phyloP scores from a whole-genome alignment of 139 green algal species.

The Picochlorum sp. region DNA sequence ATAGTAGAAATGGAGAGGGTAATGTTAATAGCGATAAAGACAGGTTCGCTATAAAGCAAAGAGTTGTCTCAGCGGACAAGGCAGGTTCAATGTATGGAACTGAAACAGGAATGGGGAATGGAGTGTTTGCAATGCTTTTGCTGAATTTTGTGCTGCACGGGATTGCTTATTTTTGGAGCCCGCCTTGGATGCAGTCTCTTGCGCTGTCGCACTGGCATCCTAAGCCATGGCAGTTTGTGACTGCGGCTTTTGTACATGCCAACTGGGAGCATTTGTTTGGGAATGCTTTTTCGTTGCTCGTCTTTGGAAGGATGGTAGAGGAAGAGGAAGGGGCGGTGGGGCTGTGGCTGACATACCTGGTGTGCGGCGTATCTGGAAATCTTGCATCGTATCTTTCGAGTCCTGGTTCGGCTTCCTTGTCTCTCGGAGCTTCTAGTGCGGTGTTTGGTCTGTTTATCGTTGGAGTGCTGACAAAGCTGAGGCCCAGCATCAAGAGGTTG shows the following conservation, averaged over 20 bases:
- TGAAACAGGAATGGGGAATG: slow-evolving; percentile 19
- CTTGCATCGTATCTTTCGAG: slow-evolving; percentile 19
- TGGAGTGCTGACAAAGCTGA: slow-evolving; percentile 38
- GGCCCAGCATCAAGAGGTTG: slow-evolving; percentile 28
- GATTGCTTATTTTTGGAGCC: slow-evolving; percentile 5
- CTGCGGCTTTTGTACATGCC: slow-evolving; percentile 31
- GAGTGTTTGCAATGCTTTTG: slow-evolving; percentile 13
- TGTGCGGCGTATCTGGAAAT: slow-evolving; percentile 25
- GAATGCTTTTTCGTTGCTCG: slow-evolving; percentile 37
- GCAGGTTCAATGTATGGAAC: too few relatives aligned
- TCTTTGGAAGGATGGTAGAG: slow-evolving; percentile 41
- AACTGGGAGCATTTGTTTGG: slow-evolving; percentile 31
- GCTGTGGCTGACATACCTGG: slow-evolving; percentile 29
- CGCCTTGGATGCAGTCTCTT: slow-evolving; percentile 5
- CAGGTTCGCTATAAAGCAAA: too few relatives aligned
- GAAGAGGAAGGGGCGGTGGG: slow-evolving; percentile 37
- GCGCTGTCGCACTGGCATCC: slow-evolving; percentile 18
- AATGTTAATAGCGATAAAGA: too few relatives aligned
- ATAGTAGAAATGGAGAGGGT: too few relatives aligned
- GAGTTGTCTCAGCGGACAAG: too few relatives aligned
- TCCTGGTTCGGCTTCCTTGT: slow-evolving; percentile 10
- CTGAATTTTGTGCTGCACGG: slow-evolving; percentile 26
- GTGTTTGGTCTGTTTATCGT: slow-evolving; percentile 69
- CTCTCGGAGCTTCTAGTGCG: slow-evolving; percentile 30
- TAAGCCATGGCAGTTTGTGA: slow-evolving; percentile 36